Base-by-base conservation (phyloP, 176 grass and related monocot genomes). In the Triticum timopheevii region DNA sequence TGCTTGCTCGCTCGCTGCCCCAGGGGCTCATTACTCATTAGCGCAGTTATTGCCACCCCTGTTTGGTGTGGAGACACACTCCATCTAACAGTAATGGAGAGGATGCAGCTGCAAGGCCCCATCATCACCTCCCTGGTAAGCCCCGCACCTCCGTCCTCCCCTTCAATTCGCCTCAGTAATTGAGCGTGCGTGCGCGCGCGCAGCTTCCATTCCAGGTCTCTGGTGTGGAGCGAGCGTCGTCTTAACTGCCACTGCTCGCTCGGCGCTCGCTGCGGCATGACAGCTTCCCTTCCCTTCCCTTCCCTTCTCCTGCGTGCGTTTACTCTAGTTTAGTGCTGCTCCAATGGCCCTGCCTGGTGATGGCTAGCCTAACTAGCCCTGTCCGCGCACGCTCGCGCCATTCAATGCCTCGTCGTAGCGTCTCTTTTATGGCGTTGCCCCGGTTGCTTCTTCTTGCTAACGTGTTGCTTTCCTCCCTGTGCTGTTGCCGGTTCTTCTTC, bases 121-220 rank as follows among this genome's bases (percentile, higher is more conserved):
- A 92, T 97, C 94, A 87, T 97, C 93, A 84, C 79, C 76, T 73
- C 90, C 44, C 91, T 90, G 73, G 94, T 94, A 90, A 90, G 85
- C 69, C 27, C 16, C 67, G 56, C 20, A 5, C 63, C 7, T 22
- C 1, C 0, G 0, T 33, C 16, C 8, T 58, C 22, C 22, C 39
- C 23, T 3, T 59, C 56, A 59, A 22, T 22, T 40, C 15, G 13
- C 63, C 23, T n/a, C 11, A 65, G 88, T 90, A 35, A 65, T 50
- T 72, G 54, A 40, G 63, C 85, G 35, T 35, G n/a, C 34, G 5
- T 38, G 71, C 67, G 62, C 47, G 45, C 47, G 3, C 22, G 65
- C 80, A 80, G 84, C 80, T 80, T 90, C 85, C 89, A 68, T 90
- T 83, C 67, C 42, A 40, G 70, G 52, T 69, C 47, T 17, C 25